These are phyloP conservation scores for Termitomyces sp. DNA, from an alignment of 768 basidiomycete species.

Conservation along the genomic window DNA sequence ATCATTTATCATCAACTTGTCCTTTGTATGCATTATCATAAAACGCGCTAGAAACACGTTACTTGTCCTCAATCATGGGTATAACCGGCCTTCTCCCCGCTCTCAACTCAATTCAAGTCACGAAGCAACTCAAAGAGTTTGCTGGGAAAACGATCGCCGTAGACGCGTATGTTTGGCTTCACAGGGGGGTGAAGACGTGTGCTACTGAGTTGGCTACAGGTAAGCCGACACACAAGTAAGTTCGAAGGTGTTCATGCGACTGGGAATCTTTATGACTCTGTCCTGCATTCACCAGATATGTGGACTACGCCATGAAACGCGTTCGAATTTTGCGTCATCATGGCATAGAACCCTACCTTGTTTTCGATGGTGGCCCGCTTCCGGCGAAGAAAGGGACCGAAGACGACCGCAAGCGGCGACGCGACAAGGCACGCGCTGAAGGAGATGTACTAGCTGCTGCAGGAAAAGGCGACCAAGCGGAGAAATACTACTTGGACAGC, in stretches of 20 bases:
- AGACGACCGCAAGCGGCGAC: slow-evolving; percentile 65
- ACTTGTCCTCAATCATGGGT: slow-evolving; percentile 55
- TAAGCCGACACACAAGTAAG: slow-evolving; percentile 78
- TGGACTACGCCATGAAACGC: slow-evolving; percentile 93
- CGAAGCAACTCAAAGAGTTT: slow-evolving; percentile 76
- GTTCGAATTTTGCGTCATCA: slow-evolving; percentile 84
- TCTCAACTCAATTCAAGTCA: slow-evolving; percentile 84
- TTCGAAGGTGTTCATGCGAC: slow-evolving; percentile 11
- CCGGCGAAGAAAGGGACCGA: slow-evolving; percentile 95
- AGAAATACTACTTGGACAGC: slow-evolving; percentile 87
- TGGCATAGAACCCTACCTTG: slow-evolving; percentile 84
- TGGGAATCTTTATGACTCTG: not conserved
- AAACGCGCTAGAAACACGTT: not conserved
- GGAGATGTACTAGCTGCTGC: slow-evolving; percentile 73
- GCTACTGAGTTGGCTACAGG: slow-evolving; percentile 88
- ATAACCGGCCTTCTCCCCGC: slow-evolving; percentile 88
- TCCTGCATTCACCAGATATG: slow-evolving; percentile 69
- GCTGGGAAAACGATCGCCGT: slow-evolving; percentile 84
- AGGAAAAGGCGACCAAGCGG: slow-evolving; percentile 76
- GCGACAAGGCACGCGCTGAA: slow-evolving; percentile 72
- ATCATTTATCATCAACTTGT: too few species aligned
- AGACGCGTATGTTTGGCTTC: slow-evolving; percentile 95
- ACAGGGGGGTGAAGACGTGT: slow-evolving; percentile 86
- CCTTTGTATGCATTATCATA: not conserved
- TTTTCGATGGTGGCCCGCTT: slow-evolving; percentile 94